These are phyloP conservation scores for Metschnikowia drakensbergensis DNA, from an alignment of 805 yeast genomes.

Conservation along the genomic window DNA sequence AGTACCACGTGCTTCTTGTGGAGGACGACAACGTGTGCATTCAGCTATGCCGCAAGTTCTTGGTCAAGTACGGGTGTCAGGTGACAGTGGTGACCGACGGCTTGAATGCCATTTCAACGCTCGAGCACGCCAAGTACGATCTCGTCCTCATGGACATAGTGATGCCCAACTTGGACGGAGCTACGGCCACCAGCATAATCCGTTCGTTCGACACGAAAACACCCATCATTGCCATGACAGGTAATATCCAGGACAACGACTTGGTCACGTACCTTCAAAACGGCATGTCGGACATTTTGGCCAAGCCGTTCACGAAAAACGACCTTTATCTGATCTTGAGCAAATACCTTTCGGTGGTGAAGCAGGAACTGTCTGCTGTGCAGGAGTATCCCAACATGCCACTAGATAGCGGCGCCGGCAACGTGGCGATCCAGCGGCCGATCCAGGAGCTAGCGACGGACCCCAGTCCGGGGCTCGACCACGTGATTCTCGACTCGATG, in stretches of 20 bases:
- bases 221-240: conserved; percentile 93
- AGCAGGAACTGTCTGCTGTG: conserved; percentile 15
- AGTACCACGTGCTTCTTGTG: conserved; percentile 69
- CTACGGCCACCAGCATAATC: conserved; percentile 85
- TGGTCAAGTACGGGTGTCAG: conserved; percentile 84
- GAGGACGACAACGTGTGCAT: conserved; percentile 83
- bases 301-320: conserved; percentile 89
- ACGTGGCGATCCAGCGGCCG: conserved; percentile 7
- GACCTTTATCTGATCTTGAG: conserved; percentile 76
- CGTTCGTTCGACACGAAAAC: conserved; percentile 79
- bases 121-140: conserved; percentile 69
- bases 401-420: conserved; percentile 9
- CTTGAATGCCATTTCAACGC: conserved; percentile 73
- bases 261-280: conserved; percentile 74
- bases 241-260: conserved; percentile 80
- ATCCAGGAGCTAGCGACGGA: conserved; percentile 9
- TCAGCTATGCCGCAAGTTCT: conserved; percentile 74
- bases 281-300: conserved; percentile 89
- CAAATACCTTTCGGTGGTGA: conserved; percentile 53
- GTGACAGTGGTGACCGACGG: conserved; percentile 95
- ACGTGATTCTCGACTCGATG: conserved; percentile 12
- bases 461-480: conserved; percentile 12
- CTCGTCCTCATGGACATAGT: conserved; percentile 83
- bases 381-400: conserved; percentile 12
- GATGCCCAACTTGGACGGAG: conserved; percentile 86